Evolutionary conservation across 2,329 filamentous ascomycete species (phyloP), one percentile per base, ranked within the genome.

Genomic region (Phyllosticta capitalensis): DNA sequence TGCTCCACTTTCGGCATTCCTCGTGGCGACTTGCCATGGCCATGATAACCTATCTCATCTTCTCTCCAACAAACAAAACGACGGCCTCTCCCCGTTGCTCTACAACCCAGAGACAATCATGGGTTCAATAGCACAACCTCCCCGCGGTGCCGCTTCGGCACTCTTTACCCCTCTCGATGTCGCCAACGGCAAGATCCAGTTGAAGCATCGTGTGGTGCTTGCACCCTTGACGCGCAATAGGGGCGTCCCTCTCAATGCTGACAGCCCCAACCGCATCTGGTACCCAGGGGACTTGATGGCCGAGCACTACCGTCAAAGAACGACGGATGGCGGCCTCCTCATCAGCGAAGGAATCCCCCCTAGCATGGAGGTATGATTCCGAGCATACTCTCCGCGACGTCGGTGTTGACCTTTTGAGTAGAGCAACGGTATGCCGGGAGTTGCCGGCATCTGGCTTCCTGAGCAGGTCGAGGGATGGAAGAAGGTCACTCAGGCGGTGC

Each of bases 331-430:
- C 22, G 83, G 81, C 1, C 71, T 87, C 2, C 69, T 86, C 50
- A 79, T 87, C 64, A 79, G 78, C 2, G 84, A 87, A 67, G 83
- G 77, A 0, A 81, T 81, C 4, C 76, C 75, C 71, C 81, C 73
- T 68, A 79, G 66, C 66, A 65, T 67, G 2, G 75, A 76, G 68
- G 74, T 75, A 69, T 12, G 52, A 54, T 19, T 10, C 22, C 28
- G 12, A 21, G 12, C 28, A 21, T 5, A 9, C 10, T 19, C n/a
- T 50, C 12, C 14, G 12, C 30, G 26, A 20, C 20, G 19, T 45
- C 3, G 21, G 20, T 56, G 26, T 54, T 60, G 19, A 60, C 50
- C 49, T 26, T 14, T 5, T 20, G 20, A 52, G 22, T 10, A 60
- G 58, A 54, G 50, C 53, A 60, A 60, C 51, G 70, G 70, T 14